Evolutionary conservation across 1,284 basidiomycete species (phyloP).

Genomic region (Leccinum colubrinum): DNA sequence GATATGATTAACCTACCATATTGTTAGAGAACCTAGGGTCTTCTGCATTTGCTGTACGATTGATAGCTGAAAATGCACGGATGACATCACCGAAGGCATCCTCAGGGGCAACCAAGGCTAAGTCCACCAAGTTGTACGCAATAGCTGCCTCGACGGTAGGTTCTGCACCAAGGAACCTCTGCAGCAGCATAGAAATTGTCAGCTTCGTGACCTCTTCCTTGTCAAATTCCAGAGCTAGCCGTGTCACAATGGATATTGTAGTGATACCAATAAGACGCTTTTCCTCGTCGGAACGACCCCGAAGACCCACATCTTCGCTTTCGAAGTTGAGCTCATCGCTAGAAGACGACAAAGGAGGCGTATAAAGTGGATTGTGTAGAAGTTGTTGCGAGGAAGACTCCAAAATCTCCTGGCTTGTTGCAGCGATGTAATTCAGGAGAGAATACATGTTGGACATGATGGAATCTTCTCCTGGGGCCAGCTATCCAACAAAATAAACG

Average conservation of each 20-base stretch:
- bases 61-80: constrained; percentile 83
- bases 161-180: constrained; percentile 83
- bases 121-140: constrained; percentile 87
- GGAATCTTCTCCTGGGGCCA: constrained; percentile 86
- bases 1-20: constrained; percentile 48
- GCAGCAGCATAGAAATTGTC: constrained; percentile 90
- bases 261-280: constrained; percentile 84
- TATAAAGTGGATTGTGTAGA: constrained; percentile 42
- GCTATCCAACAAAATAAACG: constrained; percentile 40
- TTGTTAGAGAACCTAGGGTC: constrained; percentile 86
- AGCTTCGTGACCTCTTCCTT: constrained; percentile 83
- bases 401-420: constrained; percentile 72
- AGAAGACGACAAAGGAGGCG: constrained; percentile 44
- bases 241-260: constrained; percentile 87
- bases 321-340: constrained; percentile 27
- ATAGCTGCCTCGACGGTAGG: constrained; percentile 88
- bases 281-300: constrained; percentile 79
- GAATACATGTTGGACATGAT: constrained; percentile 97
- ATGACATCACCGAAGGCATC: constrained; percentile 85
- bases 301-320: constrained; percentile 48
- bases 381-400: constrained; percentile 47
- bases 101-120: constrained; percentile 79
- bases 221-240: constrained; percentile 79
- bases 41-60: constrained; percentile 80
- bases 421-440: constrained; percentile 87